Evolutionary conservation across 768 basidiomycete genomes (phyloP).

Genomic region (Mycena galopus): DNA sequence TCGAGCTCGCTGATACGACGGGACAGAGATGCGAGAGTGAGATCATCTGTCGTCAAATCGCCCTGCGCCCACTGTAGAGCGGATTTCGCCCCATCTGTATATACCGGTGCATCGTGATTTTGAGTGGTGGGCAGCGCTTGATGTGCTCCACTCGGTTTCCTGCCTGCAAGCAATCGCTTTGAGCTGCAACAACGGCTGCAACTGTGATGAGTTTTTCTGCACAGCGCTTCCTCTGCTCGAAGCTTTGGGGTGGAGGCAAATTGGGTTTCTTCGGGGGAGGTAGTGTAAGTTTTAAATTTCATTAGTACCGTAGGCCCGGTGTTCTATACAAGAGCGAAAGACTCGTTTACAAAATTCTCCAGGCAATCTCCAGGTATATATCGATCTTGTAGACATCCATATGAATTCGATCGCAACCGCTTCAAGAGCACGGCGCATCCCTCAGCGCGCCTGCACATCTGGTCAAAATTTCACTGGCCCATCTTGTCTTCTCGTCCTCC

Average conservation of each 20-base stretch:
- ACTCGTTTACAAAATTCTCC: too few species aligned
- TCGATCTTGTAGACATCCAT: too few species aligned
- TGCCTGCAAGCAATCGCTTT: background rate
- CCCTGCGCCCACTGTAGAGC: background rate
- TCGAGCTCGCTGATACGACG: background rate
- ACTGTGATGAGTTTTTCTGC: background rate
- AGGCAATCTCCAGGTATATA: too few species aligned
- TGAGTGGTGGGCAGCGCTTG: background rate
- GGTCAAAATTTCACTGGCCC: constrained; percentile 59
- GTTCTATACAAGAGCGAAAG: too few species aligned
- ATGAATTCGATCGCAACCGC: background rate
- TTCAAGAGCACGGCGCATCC: constrained; percentile 64
- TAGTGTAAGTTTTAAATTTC: too few species aligned
- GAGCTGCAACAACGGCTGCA: background rate
- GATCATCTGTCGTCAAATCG: background rate
- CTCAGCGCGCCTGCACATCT: constrained; percentile 57
- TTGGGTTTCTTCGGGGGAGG: too few species aligned
- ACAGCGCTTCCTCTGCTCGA: background rate
- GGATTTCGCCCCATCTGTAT: background rate
- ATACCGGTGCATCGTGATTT: background rate
- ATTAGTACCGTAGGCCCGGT: too few species aligned
- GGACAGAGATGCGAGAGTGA: background rate
- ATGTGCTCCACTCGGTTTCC: background rate
- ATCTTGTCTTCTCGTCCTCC: constrained; percentile 44
- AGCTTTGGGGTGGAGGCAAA: background rate